Evolutionary conservation across 352 stramenopile species (phyloP).

Genomic region (Phytopythium litorale): DNA sequence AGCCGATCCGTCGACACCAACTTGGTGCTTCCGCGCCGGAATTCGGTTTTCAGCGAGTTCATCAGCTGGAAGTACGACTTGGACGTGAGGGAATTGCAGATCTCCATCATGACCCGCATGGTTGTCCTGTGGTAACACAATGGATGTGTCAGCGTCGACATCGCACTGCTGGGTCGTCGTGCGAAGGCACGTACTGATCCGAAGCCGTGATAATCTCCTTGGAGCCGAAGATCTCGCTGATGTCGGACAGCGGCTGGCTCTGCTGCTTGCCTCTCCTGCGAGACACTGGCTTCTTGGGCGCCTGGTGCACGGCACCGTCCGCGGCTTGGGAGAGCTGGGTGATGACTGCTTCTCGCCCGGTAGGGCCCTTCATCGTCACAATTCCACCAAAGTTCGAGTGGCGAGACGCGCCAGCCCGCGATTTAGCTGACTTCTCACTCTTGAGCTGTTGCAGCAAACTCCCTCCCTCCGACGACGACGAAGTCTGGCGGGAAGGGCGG

Average conservation of each 20-base stretch:
- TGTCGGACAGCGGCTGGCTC: conserved; percentile 48
- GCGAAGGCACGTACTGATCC: conserved; percentile 35
- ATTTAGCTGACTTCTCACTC: conserved; percentile 41
- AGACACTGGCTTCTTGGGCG: conserved; percentile 55
- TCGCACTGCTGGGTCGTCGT: no score
- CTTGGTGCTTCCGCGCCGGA: conserved; percentile 79
- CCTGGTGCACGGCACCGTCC: conserved; percentile 68
- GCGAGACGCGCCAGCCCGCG: conserved; percentile 35
- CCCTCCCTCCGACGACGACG: conserved; percentile 2
- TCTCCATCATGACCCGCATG: conserved; percentile 61
- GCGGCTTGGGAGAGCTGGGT: conserved; percentile 73
- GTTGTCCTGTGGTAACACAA: conserved; percentile 25
- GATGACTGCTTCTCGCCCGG: conserved; percentile 56
- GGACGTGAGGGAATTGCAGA: conserved; percentile 66
- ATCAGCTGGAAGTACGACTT: conserved; percentile 87
- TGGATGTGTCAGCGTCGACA: no score
- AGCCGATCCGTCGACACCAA: conserved; percentile 82
- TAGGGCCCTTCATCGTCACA: conserved; percentile 71
- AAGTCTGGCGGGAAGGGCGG: neutral
- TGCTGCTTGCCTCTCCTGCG: conserved; percentile 42
- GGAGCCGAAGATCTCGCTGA: conserved; percentile 73
- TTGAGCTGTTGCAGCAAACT: conserved; percentile 45
- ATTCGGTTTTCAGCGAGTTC: conserved; percentile 85
- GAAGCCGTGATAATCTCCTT: conserved; percentile 59
- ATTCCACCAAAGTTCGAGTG: conserved; percentile 90